Conservation (phyloP, 352 stramenopile genomes). For the Phytopythium litorale region DNA sequence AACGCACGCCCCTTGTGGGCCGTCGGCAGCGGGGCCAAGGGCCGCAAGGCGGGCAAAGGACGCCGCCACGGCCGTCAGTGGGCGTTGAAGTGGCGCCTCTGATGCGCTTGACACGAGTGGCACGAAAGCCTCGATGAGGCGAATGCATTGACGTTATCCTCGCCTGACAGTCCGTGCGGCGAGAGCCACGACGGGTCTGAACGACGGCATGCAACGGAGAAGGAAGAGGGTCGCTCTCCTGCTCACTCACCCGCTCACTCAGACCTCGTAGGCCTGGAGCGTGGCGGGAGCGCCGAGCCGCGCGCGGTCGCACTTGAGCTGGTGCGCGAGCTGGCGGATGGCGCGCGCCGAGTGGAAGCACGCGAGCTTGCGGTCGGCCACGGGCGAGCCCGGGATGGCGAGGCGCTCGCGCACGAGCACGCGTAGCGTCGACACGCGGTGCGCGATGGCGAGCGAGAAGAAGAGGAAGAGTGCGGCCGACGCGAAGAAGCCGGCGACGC, state of each 20-base stretch:
- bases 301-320: conserved; percentile 37
- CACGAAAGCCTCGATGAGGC: not conserved
- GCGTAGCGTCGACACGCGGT: conserved; percentile 25
- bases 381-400: conserved; percentile 26
- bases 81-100: too few species aligned
- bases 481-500: conserved; percentile 13
- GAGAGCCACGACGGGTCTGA: not conserved
- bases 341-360: conserved; percentile 20
- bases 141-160: not conserved
- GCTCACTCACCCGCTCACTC: conserved; percentile 1
- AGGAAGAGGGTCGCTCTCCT: too few species aligned
- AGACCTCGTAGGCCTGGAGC: conserved; percentile 36
- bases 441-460: conserved; percentile 13
- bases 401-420: conserved; percentile 25
- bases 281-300: conserved; percentile 26
- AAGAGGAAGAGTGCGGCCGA: conserved; percentile 16
- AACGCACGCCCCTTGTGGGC: not conserved
- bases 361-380: conserved; percentile 21
- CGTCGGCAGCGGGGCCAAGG: not conserved
- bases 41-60: not conserved
- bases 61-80: not conserved
- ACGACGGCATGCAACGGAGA: not conserved
- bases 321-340: conserved; percentile 35
- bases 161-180: not conserved
- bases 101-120: not conserved